Base-by-base conservation (phyloP, 495 filamentous ascomycete genomes). In the Penicillium tannophilum region DNA sequence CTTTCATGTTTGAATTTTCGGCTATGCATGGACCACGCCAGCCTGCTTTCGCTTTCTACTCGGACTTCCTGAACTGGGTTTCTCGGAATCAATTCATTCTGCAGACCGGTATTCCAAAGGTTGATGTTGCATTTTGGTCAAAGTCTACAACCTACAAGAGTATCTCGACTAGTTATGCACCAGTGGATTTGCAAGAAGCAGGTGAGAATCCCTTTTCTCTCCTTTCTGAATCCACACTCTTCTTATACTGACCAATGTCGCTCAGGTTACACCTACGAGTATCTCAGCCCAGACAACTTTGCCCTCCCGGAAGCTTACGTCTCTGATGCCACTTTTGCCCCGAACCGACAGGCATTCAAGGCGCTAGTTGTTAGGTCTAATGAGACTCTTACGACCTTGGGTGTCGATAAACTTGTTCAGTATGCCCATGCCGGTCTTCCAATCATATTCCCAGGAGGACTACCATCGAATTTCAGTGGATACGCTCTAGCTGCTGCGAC, bases 261-360 rank as follows among this genome's bases (percentile, higher is more conserved):
- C 52, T 4, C 14, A 76, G 80, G 79, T 2, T 82, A 70, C 58
- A 75, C 77, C 0, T 78, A 81, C 56, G 72, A 77, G n/a, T 83
- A 84, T 59, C 67, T 83, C 1, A 73, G 73, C 2, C 73, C 79
- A 0, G 76, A 77, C 35, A 83, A 84, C 60, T 71, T 82, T 39
- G 65, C 65, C 11, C 66, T 78, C 3, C 59, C 67, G 0, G 52
- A 66, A 23, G 73, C 76, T 3, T 42, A 45, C 11, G 75, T 82
- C 0, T 58, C 54, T 11, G 61, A 76, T 54, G 67, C 66, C 7
- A 55, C 59, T 2, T 63, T 84, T 19, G 78, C 71, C 0, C 71
- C 76, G 0, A 61, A 77, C 43, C 68, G 70, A 1, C 79, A 72
- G 4, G 70, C 63, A 8, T 82, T 74, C 63, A 76, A 77, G 45